These are phyloP conservation scores for Berberis thunbergii DNA, from an alignment of 164 flowering plant species.

Conservation along the genomic window DNA sequence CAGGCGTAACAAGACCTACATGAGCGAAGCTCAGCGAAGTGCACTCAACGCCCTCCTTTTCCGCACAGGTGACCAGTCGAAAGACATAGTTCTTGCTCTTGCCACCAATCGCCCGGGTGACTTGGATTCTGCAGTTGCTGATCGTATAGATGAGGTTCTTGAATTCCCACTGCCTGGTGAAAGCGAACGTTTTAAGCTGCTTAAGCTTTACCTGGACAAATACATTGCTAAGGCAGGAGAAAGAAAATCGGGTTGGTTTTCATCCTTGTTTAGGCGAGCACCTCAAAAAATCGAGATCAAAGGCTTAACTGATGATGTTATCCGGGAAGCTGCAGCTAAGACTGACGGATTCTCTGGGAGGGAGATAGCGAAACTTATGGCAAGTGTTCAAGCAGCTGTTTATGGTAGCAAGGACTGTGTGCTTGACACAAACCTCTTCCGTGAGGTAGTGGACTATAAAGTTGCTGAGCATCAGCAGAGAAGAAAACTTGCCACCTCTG, in stretches of 20 bases:
- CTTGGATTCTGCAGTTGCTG: slow-evolving; percentile 90
- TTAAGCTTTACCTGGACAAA: slow-evolving; percentile 83
- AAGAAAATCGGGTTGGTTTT: slow-evolving; percentile 48
- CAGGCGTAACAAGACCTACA: slow-evolving; percentile 94
- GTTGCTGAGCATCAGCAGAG: slow-evolving; percentile 96
- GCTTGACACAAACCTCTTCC: slow-evolving; percentile 66
- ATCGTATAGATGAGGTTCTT: slow-evolving; percentile 85
- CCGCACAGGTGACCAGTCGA: slow-evolving; percentile 97
- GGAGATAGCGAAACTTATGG: slow-evolving; percentile 95
- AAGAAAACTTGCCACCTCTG: slow-evolving; percentile 46
- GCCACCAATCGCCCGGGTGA: slow-evolving; percentile 98
- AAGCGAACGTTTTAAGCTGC: slow-evolving; percentile 73
- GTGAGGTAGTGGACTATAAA: slow-evolving; percentile 92
- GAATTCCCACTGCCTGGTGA: slow-evolving; percentile 92
- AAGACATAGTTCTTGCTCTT: slow-evolving; percentile 90
- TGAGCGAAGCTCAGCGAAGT: slow-evolving; percentile 99
- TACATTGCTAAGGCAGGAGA: slow-evolving; percentile 75
- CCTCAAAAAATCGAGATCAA: slow-evolving; percentile 79
- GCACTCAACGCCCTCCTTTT: slow-evolving; percentile 93
- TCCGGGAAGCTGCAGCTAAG: slow-evolving; percentile 79
- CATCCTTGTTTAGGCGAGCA: slow-evolving; percentile 32
- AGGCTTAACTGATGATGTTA: slow-evolving; percentile 62
- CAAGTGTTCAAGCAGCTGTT: slow-evolving; percentile 91
- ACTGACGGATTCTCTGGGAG: slow-evolving; percentile 94
- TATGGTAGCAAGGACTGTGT: slow-evolving; percentile 80